Evolutionary conservation across 2,329 filamentous ascomycete genomes (phyloP).

Genomic region (Zopfia rhizophila): DNA sequence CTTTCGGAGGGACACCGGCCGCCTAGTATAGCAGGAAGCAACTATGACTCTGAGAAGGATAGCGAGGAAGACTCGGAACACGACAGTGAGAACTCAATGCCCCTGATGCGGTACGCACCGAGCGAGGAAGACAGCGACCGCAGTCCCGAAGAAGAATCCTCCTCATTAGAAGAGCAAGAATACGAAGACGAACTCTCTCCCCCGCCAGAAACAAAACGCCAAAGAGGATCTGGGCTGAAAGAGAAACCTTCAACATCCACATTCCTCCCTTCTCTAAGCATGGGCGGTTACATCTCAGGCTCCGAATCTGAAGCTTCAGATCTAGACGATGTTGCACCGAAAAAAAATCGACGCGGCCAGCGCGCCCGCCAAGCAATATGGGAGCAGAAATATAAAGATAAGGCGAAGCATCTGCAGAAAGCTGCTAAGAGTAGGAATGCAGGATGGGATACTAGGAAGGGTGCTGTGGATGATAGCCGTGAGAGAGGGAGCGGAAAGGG

Average conservation of each 20-base stretch:
- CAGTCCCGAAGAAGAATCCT: constrained; percentile 15
- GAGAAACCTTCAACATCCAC: constrained; percentile 58
- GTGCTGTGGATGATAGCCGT: constrained; percentile 56
- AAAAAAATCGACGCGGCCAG: constrained; percentile 81
- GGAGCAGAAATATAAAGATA: constrained; percentile 80
- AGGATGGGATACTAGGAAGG: constrained; percentile 69
- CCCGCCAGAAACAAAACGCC: constrained; percentile 26
- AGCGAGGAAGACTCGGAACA: constrained; percentile 33
- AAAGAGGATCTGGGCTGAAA: too few species aligned
- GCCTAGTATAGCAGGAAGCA: constrained; percentile 43
- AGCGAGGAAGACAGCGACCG: constrained; percentile 2
- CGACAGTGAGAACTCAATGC: constrained; percentile 26
- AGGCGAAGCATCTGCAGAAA: constrained; percentile 73
- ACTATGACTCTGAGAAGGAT: too few species aligned
- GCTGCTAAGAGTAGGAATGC: constrained; percentile 55
- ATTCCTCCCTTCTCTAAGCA: constrained; percentile 79
- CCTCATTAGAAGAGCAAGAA: not conserved
- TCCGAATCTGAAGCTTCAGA: constrained; percentile 77
- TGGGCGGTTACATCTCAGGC: constrained; percentile 81
- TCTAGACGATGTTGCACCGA: constrained; percentile 62
- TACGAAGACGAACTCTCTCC: not conserved
- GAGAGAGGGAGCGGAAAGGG: constrained; percentile 34
- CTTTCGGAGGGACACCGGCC: constrained; percentile 41
- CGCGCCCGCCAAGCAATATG: constrained; percentile 80
- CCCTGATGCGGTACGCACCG: constrained; percentile 6